Percentiles rank a stretch among this genome's conserved stretches.
Evolutionary conservation across 768 basidiomycete species (phyloP).

Genomic region (Psilocybe tampanensis): DNA sequence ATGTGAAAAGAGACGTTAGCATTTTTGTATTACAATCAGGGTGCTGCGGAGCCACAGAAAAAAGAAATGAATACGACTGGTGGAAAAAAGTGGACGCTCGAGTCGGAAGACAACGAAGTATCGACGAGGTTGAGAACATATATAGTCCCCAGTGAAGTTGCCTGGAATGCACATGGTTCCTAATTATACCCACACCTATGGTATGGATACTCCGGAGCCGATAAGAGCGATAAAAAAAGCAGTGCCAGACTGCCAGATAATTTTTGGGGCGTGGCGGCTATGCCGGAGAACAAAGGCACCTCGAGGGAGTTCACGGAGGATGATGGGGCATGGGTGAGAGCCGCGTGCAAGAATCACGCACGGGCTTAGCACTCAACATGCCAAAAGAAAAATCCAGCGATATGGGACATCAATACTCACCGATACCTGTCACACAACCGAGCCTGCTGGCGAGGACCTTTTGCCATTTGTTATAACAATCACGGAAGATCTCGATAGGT

Average conservation of each 20-base stretch:
- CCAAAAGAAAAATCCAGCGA: slow-evolving; percentile 3
- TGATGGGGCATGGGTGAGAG: not conserved
- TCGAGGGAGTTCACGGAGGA: too few species aligned
- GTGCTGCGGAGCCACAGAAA: slow-evolving; percentile 13
- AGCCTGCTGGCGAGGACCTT: slow-evolving; percentile 79
- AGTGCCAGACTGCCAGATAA: too few species aligned
- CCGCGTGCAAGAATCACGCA: not conserved
- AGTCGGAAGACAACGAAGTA: not conserved
- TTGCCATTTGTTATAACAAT: not conserved
- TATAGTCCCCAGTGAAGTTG: not conserved
- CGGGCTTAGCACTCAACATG: not conserved
- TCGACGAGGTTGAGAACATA: not conserved
- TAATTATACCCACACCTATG: slow-evolving; percentile 18
- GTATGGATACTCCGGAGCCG: slow-evolving; percentile 10
- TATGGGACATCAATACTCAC: slow-evolving; percentile 37
- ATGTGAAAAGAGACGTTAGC: slow-evolving; percentile 10
- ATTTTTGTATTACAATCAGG: slow-evolving; percentile 6
- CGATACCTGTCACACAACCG: slow-evolving; percentile 81
- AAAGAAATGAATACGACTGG: not conserved
- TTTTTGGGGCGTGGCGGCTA: too few species aligned
- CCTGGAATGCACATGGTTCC: slow-evolving; percentile 15
- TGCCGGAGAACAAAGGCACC: too few species aligned
- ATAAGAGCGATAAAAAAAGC: not conserved
- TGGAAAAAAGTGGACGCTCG: slow-evolving; percentile 1
- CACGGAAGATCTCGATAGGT: not conserved